A percentile compares a stretch with the other conserved stretches of the same genome.
These are phyloP conservation scores for Malassezia dermatis DNA, from an alignment of 1,284 basidiomycete species.

Conservation along the genomic window DNA sequence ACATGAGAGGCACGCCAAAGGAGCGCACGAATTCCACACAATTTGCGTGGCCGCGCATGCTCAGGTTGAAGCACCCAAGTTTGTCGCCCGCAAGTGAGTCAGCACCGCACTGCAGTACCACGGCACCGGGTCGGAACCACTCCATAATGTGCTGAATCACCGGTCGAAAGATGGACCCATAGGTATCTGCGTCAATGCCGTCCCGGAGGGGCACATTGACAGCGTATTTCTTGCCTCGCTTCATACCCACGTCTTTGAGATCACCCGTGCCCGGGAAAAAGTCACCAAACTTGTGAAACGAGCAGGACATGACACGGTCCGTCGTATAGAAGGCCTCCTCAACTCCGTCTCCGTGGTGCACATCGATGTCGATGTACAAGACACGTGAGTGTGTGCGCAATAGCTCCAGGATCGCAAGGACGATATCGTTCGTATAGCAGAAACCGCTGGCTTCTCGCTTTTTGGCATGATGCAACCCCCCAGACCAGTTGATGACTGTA, in stretches of 20 bases:
- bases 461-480: conserved; percentile 94
- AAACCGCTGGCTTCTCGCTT: conserved; percentile 92
- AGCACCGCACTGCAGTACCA: conserved; percentile 89
- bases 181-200: conserved; percentile 69
- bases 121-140: conserved; percentile 75
- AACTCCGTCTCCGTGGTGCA: conserved; percentile 95
- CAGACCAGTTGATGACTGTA: conserved; percentile 94
- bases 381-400: conserved; percentile 65
- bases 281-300: conserved; percentile 86
- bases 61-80: conserved; percentile 88
- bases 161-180: conserved; percentile 57
- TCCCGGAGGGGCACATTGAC: conserved; percentile 90
- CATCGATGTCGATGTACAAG: conserved; percentile 94
- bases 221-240: conserved; percentile 76
- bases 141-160: conserved; percentile 76
- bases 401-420: conserved; percentile 44
- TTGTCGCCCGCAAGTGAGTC: conserved; percentile 93
- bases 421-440: conserved; percentile 83
- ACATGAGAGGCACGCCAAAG: conserved; percentile 75
- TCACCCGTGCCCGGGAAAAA: conserved; percentile 81
- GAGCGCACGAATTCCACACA: conserved; percentile 78
- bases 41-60: conserved; percentile 81
- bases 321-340: conserved; percentile 98
- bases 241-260: conserved; percentile 66
- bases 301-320: conserved; percentile 88